Evolutionary conservation across 306 rosid genomes (phyloP), one percentile per base, ranked within the genome.

Genomic region (Arachis hypogaea): DNA sequence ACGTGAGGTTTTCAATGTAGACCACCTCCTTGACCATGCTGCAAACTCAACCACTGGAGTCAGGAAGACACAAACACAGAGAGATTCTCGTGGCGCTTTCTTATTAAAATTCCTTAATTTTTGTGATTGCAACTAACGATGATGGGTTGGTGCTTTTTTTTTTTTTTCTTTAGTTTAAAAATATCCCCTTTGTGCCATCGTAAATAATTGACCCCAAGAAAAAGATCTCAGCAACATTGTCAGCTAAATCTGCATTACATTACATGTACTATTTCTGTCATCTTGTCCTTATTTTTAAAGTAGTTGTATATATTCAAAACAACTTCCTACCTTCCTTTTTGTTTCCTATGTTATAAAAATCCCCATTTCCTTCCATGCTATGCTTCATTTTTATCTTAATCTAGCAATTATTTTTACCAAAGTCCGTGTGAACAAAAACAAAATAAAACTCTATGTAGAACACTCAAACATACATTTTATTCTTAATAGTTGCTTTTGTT

Each of bases 1-100:
- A 88, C 89, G 90, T 91, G 92, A 88, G 88, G 74, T 77, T 83
- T 83, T 78, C 81, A 76, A 59, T 66, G 78, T 76, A 78, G 78
- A 76, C 81, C 75, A 58, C 72, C 80, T 69, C 58, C 78, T 84
- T 81, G 83, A 73, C 81, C 78, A 42, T 33, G 63, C 74, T 33
- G 63, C 74, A 44, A 83, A 79, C 54, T 60, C 74, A 65, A 67
- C 66, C 33, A 52, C 68, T 52, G 5, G 29, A 52, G 58, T 52
- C 29, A 50, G 54, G 36, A 44, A 11, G 29, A 33, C 45, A 73
- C 59, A 41, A 29, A 78, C 69, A 66, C 61, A 74, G 77, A 59
- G 4, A 85, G 86, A 80, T 77, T 86, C 86, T 77, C 78, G 55
- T 47, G 68, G 61, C 60, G 69, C 63, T 76, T 67, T 80, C 38